These are phyloP conservation scores for Mycena indigotica DNA, from an alignment of 768 basidiomycete genomes.

Conservation along the genomic window DNA sequence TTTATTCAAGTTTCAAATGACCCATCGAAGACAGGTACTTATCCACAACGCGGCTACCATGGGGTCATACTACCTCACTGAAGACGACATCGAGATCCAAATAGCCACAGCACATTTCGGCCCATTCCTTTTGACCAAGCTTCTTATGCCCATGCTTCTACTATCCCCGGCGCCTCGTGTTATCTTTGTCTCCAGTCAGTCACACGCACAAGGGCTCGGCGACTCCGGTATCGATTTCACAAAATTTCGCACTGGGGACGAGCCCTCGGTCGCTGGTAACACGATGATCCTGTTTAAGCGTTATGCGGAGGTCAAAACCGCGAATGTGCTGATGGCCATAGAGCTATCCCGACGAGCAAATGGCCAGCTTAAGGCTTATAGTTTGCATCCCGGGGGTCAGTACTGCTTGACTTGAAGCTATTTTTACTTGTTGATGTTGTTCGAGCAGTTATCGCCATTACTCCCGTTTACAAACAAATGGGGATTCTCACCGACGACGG, in stretches of 20 bases:
- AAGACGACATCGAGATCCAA: background rate
- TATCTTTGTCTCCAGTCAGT: no score
- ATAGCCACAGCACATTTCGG: background rate
- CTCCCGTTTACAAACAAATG: no score
- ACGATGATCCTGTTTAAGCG: no score
- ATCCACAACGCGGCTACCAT: background rate
- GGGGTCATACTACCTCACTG: background rate
- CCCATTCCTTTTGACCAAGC: no score
- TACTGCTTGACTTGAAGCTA: background rate
- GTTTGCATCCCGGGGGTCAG: conserved; percentile 2
- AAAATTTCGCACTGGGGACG: no score
- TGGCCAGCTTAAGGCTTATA: background rate
- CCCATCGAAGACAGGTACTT: background rate
- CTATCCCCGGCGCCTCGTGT: no score
- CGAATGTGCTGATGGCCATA: background rate
- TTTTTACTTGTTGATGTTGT: no score
- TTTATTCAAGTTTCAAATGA: background rate
- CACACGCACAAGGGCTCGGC: no score
- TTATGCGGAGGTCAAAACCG: background rate
- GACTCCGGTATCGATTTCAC: no score
- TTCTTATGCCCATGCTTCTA: no score
- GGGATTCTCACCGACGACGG: background rate
- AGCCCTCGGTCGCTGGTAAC: no score
- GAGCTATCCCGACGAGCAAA: background rate
- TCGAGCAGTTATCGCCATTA: no score